Evolutionary conservation across 805 yeast genomes (phyloP), one percentile per base, ranked within the genome.

Genomic region (Wickerhamomyces rabaulensis): DNA sequence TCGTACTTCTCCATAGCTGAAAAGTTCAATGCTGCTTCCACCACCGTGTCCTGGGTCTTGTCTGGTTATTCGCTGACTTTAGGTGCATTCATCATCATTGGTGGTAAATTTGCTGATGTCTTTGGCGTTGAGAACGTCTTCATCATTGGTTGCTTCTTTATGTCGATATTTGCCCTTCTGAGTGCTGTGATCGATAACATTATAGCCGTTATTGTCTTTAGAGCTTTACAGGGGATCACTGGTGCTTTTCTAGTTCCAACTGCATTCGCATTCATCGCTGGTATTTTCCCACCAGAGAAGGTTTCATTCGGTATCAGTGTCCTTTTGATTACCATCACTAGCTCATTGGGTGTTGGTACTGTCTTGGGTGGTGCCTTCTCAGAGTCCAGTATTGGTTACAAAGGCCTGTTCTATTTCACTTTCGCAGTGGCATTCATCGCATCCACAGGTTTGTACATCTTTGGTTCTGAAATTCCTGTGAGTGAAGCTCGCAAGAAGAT

Each of bases 351-450:
- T 7, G 26, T 72, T 12, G 79, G 77, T 4, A 52, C 61, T 4
- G 46, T 73, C 8, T 33, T 74, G 2, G 78, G 78, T 26, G 78
- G 79, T 42, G 78, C 74, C 0, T 74, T 74, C 42, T 55, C 68
- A 1, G 45, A 49, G 22, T 58, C 72, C 1, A 35, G 45, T 6
- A 55, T 69, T 42, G 78, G 76, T 1, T 72, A 71, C 51, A 64
- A 65, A 43, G 70, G 70, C 1, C 53, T 67, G 12, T 69, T 67
- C 49, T 74, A 62, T 46, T 61, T 71, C 29, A 59, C 66, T 2
- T 70, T 70, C 59, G 75, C 68, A 2, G 36, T 60, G 4, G 46
- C 63, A 7, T 33, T 57, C 8, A 10, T 60, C 0, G 43, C 56
- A 9, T 48, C 61, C 4, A 19, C 58, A 3, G 45, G 59, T 13